Base-by-base conservation (phyloP, 768 basidiomycete species). In the Termitomyces titanicus region DNA sequence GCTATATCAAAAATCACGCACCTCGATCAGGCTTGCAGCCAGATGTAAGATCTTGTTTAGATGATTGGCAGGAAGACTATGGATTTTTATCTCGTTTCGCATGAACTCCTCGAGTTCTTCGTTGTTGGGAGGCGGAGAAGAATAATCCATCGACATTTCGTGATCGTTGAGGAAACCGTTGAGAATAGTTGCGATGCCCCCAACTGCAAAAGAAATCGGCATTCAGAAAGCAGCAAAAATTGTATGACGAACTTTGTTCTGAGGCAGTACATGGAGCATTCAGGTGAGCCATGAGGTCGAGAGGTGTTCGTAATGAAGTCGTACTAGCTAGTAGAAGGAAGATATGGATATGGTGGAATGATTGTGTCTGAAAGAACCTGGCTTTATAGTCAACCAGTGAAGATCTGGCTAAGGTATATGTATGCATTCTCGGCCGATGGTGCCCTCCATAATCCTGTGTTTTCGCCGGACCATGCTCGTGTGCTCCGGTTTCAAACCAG, bases 1-100 rank as follows among this genome's bases (percentile, higher is more conserved):
- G 33, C 11, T 24, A 27, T 33, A n/a, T 5, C 15, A 24, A 3
- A 17, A 45, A 9, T 34, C n/a, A 22, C 45, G 0, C 15, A 61
- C 61, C 49, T 61, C 58, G 9, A 59, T 56, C n/a, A 61, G 35
- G 22, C 57, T 56, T 9, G 61, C 61, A 9, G 57, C 35, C 6
- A 56, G 15, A 24, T 54, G 57, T 22, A 61, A 0, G 13, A 34
- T 61, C 33, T 31, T 54, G 13, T 56, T 47, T 24, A 61, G 34
- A 18, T 39, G 44, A 0, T 27, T 7, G 9, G 57, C 44, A 11
- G 31, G 39, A 33, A 56, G 35, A 2, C 49, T 35, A 9, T 35
- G 44, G 5, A 24, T 27, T 9, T 47, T 42, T n/a, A 59, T 51
- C 22, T 53, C 54, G 3, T 37, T 49, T 3, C 44, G 54, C 61